phyloP scores from a whole-genome alignment of 768 basidiomycete genomes.

The Boletus subcaerulescens region DNA sequence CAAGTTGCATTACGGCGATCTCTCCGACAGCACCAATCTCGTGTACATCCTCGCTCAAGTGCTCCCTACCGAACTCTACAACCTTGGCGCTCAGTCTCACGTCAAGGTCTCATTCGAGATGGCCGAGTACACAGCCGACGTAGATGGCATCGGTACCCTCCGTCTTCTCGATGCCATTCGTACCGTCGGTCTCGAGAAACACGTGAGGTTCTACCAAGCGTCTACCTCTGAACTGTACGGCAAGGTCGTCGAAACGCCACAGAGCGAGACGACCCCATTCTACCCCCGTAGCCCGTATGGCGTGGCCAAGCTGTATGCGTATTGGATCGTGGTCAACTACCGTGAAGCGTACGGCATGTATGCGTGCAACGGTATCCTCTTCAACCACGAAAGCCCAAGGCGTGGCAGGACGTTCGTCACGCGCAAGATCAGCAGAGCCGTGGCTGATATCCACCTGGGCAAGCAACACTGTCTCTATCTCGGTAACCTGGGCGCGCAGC shows the following conservation, averaged over 20 bases:
- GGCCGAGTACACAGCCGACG: conserved; percentile 98
- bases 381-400: conserved; percentile 97
- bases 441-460: conserved; percentile 85
- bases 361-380: conserved; percentile 94
- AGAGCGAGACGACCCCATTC: conserved; percentile 95
- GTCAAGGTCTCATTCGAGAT: conserved; percentile 99
- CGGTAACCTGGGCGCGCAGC: conserved; percentile 90
- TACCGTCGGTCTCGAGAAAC: conserved; percentile 90
- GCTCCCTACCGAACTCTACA: conserved; percentile 95
- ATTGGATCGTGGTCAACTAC: conserved; percentile 90
- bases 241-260: conserved; percentile 93
- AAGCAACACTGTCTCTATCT: conserved; percentile 91
- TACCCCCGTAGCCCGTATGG: conserved; percentile 98
- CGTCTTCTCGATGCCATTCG: conserved; percentile 95
- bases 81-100: conserved; percentile 95
- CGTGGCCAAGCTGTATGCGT: conserved; percentile 90
- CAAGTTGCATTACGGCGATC: conserved; percentile 87
- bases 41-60: conserved; percentile 95
- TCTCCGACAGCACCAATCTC: conserved; percentile 94
- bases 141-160: conserved; percentile 92
- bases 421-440: conserved; percentile 89
- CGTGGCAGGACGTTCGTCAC: conserved; percentile 96
- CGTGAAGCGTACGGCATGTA: conserved; percentile 96
- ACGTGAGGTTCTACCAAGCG: conserved; percentile 95
- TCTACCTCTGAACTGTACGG: conserved; percentile 97